Percentiles rank a stretch among this genome's conserved stretches.
Conservation (phyloP, 2,329 filamentous ascomycete species). For the Colletotrichum sp. region DNA sequence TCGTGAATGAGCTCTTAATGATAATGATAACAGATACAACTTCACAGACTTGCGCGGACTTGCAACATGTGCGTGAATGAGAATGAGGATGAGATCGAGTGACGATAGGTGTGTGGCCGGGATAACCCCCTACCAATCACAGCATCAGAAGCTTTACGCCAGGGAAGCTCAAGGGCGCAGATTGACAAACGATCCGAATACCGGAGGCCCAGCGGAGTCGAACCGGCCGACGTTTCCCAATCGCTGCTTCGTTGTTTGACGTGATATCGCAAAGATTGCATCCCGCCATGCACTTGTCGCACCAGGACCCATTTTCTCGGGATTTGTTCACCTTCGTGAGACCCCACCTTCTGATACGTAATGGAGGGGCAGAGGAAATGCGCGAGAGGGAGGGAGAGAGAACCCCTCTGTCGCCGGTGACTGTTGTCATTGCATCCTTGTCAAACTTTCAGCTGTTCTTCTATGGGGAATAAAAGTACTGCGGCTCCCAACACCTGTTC, state of each 20-base stretch:
- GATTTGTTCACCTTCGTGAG: background rate
- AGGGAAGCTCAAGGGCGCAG: background rate
- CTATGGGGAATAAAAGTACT: background rate
- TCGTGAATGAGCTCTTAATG: constrained; percentile 14
- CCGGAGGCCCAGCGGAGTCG: background rate
- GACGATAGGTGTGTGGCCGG: background rate
- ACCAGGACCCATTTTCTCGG: constrained; percentile 19
- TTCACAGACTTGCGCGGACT: background rate
- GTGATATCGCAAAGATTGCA: constrained; percentile 5
- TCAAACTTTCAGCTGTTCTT: background rate
- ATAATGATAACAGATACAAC: constrained; percentile 14
- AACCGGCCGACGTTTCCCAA: background rate
- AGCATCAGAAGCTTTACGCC: background rate
- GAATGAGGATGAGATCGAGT: background rate
- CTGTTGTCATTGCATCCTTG: background rate
- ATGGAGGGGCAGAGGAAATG: constrained; percentile 12
- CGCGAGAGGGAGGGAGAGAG: background rate
- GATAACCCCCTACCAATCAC: background rate
- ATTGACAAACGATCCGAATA: background rate
- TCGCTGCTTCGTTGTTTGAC: background rate
- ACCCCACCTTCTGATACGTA: constrained; percentile 12
- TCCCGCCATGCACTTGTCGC: constrained; percentile 12
- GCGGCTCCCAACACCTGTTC: background rate
- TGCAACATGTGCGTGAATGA: background rate
- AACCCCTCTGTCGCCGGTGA: background rate